A percentile compares a stretch with the other conserved stretches of the same genome.
These are phyloP conservation scores for Cyberlindnera americana DNA, from an alignment of 805 yeast species.

Conservation along the genomic window DNA sequence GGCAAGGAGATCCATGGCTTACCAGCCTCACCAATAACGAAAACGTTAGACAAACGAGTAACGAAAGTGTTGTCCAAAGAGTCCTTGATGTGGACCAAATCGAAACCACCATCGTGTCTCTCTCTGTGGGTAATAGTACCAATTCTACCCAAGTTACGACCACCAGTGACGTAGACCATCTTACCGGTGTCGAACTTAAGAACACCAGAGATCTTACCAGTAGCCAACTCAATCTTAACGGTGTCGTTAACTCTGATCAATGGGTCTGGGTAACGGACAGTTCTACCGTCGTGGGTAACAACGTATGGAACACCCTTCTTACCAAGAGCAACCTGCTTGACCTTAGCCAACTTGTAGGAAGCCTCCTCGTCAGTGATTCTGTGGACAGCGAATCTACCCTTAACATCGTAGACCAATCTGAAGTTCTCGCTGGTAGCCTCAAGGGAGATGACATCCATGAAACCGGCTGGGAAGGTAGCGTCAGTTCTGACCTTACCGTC, in stretches of 20 bases:
- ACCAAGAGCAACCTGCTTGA: slow-evolving; percentile 97
- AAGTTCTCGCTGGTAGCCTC: slow-evolving; percentile 99
- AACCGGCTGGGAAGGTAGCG: slow-evolving; percentile 98
- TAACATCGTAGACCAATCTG: slow-evolving; percentile 97
- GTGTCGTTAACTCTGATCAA: slow-evolving; percentile 95
- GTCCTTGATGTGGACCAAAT: slow-evolving; percentile 95
- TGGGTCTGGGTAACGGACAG: slow-evolving; percentile 99
- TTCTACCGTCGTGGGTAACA: slow-evolving; percentile 99
- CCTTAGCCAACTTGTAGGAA: slow-evolving; percentile 96
- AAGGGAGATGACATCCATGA: slow-evolving; percentile 97
- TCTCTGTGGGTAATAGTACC: slow-evolving; percentile 96
- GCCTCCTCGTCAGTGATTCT: slow-evolving; percentile 99
- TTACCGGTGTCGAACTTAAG: slow-evolving; percentile 92
- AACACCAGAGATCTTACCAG: slow-evolving; percentile 90
- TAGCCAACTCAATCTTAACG: slow-evolving; percentile 92
- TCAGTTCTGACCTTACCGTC: slow-evolving; percentile 99
- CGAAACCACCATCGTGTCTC: slow-evolving; percentile 98
- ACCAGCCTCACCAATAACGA: slow-evolving; percentile 93
- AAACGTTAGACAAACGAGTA: slow-evolving; percentile 90
- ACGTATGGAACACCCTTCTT: slow-evolving; percentile 98
- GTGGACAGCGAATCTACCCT: slow-evolving; percentile 99
- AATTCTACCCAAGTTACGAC: slow-evolving; percentile 97
- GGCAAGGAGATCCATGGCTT: slow-evolving; percentile 94
- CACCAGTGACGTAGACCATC: slow-evolving; percentile 93
- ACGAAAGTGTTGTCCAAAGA: slow-evolving; percentile 92